Percentiles rank a stretch among this genome's conserved stretches.
These are phyloP conservation scores for Hygrocybe coccinea DNA, from an alignment of 768 basidiomycete species.

Conservation along the genomic window DNA sequence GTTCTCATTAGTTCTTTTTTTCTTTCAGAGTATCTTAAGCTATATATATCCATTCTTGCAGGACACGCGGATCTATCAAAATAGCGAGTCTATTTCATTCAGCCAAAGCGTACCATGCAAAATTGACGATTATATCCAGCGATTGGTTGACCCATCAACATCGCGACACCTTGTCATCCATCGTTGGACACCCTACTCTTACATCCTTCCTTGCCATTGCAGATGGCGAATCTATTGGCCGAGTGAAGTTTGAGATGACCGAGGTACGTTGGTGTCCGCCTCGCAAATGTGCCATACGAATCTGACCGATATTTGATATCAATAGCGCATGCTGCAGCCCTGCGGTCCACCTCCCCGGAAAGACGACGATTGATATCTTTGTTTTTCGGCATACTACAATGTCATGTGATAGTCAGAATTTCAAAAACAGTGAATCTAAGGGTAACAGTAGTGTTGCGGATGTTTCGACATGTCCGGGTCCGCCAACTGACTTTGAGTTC, in stretches of 20 bases:
- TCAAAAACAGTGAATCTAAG: no score
- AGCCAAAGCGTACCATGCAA: not conserved
- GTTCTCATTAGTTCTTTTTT: not conserved
- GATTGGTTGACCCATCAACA: constrained; percentile 99
- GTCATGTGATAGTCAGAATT: no score
- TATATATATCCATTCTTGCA: constrained; percentile 24
- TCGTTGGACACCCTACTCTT: constrained; percentile 85
- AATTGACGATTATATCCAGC: constrained; percentile 40
- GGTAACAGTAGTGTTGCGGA: no score
- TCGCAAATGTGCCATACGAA: constrained; percentile 11
- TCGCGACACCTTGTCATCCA: constrained; percentile 89
- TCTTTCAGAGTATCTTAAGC: not conserved
- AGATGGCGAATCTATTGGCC: constrained; percentile 87
- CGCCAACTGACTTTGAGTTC: no score
- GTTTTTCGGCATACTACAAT: not conserved
- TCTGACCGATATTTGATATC: constrained; percentile 6
- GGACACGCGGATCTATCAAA: constrained; percentile 96
- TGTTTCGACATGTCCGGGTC: no score
- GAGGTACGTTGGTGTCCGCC: constrained; percentile 54
- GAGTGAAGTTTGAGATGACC: constrained; percentile 90
- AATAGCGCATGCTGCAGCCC: constrained; percentile 87
- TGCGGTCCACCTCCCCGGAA: constrained; percentile 89
- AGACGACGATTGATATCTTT: constrained; percentile 60
- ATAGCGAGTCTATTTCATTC: constrained; percentile 55
- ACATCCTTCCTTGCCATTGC: constrained; percentile 86